phyloP scores from a whole-genome alignment of 805 yeast species.

The Grigorovia yakushimaensis region DNA sequence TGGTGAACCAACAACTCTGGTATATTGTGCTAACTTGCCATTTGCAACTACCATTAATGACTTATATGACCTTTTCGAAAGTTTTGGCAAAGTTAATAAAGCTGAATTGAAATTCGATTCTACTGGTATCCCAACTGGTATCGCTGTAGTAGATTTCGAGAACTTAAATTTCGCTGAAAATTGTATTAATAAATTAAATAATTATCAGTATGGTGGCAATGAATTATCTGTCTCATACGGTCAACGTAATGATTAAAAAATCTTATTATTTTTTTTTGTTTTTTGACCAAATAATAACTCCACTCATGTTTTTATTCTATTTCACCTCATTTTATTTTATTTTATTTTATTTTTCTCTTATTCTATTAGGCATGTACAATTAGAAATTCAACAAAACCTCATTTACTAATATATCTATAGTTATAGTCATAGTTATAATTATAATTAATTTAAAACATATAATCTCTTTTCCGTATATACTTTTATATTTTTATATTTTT shows the following conservation, averaged over 20 bases:
- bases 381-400: too few relatives aligned
- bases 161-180: conserved; percentile 55
- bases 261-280: neutral
- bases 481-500: too few relatives aligned
- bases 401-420: too few relatives aligned
- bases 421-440: too few relatives aligned
- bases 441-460: too few relatives aligned
- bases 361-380: neutral
- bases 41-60: conserved; percentile 79
- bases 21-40: conserved; percentile 74
- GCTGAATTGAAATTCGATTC: conserved; percentile 67
- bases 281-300: too few relatives aligned
- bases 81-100: conserved; percentile 61
- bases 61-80: conserved; percentile 74
- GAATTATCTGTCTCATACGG: conserved; percentile 63
- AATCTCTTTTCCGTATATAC: too few relatives aligned
- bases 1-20: conserved; percentile 49
- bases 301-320: neutral
- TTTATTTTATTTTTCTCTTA: too few relatives aligned
- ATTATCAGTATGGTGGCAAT: conserved; percentile 79
- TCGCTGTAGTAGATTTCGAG: conserved; percentile 73
- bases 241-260: conserved; percentile 15
- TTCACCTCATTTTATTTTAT: neutral
- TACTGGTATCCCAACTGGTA: conserved; percentile 65
- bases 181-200: conserved; percentile 66